Conservation (phyloP, 1,284 basidiomycete species). For the Rugosomyces carneus region DNA sequence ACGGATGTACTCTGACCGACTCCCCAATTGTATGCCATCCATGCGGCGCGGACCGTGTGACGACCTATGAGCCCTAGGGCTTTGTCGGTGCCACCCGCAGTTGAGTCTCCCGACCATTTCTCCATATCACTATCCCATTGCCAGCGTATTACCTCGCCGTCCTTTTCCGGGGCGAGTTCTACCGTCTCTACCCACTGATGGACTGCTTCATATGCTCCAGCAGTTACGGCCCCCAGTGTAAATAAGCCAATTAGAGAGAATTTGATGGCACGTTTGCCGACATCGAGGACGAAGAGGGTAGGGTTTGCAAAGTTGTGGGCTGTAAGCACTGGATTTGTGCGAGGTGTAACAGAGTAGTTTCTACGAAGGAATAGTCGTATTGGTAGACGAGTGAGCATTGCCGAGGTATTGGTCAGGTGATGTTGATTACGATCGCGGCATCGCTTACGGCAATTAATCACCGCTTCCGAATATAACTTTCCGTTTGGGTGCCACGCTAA, state of each 20-base stretch:
- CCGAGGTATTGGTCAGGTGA: neutral
- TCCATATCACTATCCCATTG: conserved; percentile 72
- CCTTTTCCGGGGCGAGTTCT: conserved; percentile 45
- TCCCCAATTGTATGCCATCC: conserved; percentile 74
- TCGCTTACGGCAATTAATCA: neutral
- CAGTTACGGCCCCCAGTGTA: conserved; percentile 22
- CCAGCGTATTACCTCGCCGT: conserved; percentile 53
- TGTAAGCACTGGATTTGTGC: conserved; percentile 20
- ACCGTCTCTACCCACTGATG: conserved; percentile 71
- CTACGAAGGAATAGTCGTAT: conserved; percentile 1
- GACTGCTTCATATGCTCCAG: conserved; percentile 43
- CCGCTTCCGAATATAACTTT: no score
- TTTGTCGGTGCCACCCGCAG: conserved; percentile 67
- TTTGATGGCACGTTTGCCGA: conserved; percentile 27
- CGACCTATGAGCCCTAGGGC: conserved; percentile 60
- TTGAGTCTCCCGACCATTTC: conserved; percentile 65
- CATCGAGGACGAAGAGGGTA: conserved; percentile 26
- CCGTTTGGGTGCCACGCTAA: neutral
- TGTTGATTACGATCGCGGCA: no score
- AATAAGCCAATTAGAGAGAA: conserved; percentile 26
- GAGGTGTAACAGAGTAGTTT: conserved; percentile 3
- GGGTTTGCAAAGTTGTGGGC: conserved; percentile 27
- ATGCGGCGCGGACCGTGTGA: conserved; percentile 67
- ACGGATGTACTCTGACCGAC: conserved; percentile 39
- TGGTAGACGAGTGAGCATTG: no score